Base-by-base conservation (phyloP, 306 rosid genomes). In the Cucurbita argyrosperma region DNA sequence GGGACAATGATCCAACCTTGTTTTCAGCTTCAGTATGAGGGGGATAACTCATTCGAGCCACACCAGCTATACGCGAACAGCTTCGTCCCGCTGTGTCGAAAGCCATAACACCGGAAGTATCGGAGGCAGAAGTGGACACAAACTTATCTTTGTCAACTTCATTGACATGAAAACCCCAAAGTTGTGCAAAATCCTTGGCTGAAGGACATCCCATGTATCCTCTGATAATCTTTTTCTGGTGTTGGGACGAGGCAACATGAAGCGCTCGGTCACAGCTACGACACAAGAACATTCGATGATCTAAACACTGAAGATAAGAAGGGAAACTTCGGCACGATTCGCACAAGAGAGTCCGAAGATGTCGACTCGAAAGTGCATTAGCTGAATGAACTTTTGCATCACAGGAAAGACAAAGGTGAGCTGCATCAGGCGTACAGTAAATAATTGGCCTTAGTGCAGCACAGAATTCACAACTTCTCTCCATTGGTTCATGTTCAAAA, bases 341-440 rank as follows among this genome's bases (percentile, higher is more conserved):
- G 64, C 98, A 93, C 37, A 90, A 73, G 23, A 89, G 83, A 54
- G 78, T 79, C 50, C 96, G 84, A 75, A 78, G 75, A 75, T 93
- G 98, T 19, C 97, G 81, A 52, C 81, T 75, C 3, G 96, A 90
- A 80, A 93, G 79, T 43, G 89, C 78, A 79, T 93, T 90, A 14
- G 96, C 97, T 26, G 89, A 85, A 79, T 93, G 98, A 62, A 93
- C 92, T 81, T 89, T 90, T 2, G 97, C 88, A 65, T 93, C 96
- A 75, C 98, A 90, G 76, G 90, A 84, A 15, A 93, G 94, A 76
- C 98, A 93, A 57, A 93, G 96, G 77, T 81, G 83, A 49, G 97
- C 98, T 75, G 88, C 88, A 85, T 93, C 98, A 7, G 98, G 87
- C 69, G 83, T 85, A 67, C 98, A 93, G 84, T 87, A 93, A 73